Base-by-base conservation (phyloP, 75 land plant genomes). In the Isoetes taiwanensis region DNA sequence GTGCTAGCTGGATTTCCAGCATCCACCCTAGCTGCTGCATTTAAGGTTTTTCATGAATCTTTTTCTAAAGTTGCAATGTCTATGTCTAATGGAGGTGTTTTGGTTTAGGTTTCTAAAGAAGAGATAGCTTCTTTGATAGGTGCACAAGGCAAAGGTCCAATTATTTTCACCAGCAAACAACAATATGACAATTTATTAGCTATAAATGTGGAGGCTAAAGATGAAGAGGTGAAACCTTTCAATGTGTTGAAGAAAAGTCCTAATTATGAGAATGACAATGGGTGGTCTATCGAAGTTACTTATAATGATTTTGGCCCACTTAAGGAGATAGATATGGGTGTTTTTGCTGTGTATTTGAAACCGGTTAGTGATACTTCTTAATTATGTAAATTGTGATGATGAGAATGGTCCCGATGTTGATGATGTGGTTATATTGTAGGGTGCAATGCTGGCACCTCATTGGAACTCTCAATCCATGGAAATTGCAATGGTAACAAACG, bases 361-460 rank as follows among this genome's bases (percentile, higher is more conserved):
- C 68, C 52, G 64, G 86, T 85, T 10, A 42, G 75, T 71, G n/a
- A n/a, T n/a, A n/a, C n/a, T n/a, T n/a, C n/a, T n/a, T n/a, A n/a
- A n/a, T n/a, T n/a, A n/a, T n/a, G n/a, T n/a, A n/a, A n/a, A n/a
- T n/a, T n/a, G n/a, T n/a, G n/a, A n/a, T n/a, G n/a, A n/a, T n/a
- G n/a, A n/a, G n/a, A n/a, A n/a, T n/a, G n/a, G n/a, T n/a, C n/a
- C n/a, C n/a, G n/a, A n/a, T n/a, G n/a, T n/a, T n/a, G n/a, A n/a
- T n/a, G n/a, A n/a, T n/a, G n/a, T n/a, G n/a, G n/a, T n/a, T n/a
- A n/a, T n/a, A n/a, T n/a, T n/a, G n/a, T n/a, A 85, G 90, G 90
- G 85, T 23, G 68, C 90, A 0, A 78, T 85, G 81, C 24, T 85
- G 72, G 85, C 90, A 10, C 90, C 85, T 4, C 90, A 85, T 39